Conservation (phyloP, 2,329 filamentous ascomycete genomes). For the Fusarium camptoceras region DNA sequence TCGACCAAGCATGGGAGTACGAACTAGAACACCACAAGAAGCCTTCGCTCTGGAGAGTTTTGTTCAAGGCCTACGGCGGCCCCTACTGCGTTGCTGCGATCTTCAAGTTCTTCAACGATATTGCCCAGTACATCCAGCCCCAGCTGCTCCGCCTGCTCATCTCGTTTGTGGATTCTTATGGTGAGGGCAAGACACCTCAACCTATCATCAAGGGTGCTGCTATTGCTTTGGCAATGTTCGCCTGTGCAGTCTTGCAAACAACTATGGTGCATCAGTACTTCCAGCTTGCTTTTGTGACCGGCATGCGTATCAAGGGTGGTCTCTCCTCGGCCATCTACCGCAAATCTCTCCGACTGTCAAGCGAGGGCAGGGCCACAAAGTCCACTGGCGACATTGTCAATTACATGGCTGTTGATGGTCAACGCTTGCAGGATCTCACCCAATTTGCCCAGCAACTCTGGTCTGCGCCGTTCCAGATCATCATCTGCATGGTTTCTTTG, state of each 20-base stretch:
- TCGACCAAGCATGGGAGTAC: conserved; percentile 80
- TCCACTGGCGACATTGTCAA: conserved; percentile 98
- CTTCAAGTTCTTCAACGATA: conserved; percentile 91
- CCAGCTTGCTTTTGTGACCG: conserved; percentile 91
- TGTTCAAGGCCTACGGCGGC: conserved; percentile 85
- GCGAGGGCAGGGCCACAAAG: conserved; percentile 89
- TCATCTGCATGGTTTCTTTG: conserved; percentile 93
- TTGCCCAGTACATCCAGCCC: conserved; percentile 88
- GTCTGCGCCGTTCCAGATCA: conserved; percentile 97
- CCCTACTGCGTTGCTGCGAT: conserved; percentile 84
- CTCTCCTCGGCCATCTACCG: conserved; percentile 91
- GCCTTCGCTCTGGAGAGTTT: conserved; percentile 82
- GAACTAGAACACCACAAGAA: conserved; percentile 76
- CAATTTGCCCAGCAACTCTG: conserved; percentile 96
- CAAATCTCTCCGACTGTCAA: conserved; percentile 90
- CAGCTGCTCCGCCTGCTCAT: conserved; percentile 90
- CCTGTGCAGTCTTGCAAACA: conserved; percentile 86
- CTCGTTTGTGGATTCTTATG: conserved; percentile 83
- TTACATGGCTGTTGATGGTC: conserved; percentile 98
- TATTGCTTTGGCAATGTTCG: conserved; percentile 93
- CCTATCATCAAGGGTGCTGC: conserved; percentile 86
- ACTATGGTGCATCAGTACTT: conserved; percentile 97
- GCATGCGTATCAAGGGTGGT: conserved; percentile 95
- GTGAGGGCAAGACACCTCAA: conserved; percentile 70
- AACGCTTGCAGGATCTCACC: conserved; percentile 91